A percentile compares a stretch with the other conserved stretches of the same genome.
These are phyloP conservation scores for Sugiyamaella americana DNA, from an alignment of 805 yeast species.

Conservation along the genomic window DNA sequence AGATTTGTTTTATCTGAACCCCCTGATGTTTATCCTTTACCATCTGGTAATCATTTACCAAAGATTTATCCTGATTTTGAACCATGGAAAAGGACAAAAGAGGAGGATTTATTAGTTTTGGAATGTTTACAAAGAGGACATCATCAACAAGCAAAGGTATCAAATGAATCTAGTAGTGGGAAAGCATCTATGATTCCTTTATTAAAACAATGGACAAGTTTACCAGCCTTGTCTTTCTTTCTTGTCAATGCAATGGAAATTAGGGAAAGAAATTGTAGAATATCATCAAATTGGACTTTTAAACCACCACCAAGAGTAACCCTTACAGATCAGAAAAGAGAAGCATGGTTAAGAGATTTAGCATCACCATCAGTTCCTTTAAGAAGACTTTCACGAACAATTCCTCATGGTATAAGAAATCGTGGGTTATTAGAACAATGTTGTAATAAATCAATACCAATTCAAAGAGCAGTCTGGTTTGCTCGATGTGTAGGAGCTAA, in stretches of 20 bases:
- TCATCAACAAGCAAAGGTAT: conserved; percentile 54
- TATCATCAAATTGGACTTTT: conserved; percentile 48
- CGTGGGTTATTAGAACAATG: conserved; percentile 68
- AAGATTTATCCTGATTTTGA: conserved; percentile 58
- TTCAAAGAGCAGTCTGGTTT: conserved; percentile 84
- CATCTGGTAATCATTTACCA: not conserved
- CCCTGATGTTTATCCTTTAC: conserved; percentile 32
- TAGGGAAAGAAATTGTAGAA: conserved; percentile 41
- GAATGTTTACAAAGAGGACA: conserved; percentile 64
- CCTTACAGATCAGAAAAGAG: conserved; percentile 77
- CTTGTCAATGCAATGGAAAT: conserved; percentile 44
- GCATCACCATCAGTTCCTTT: conserved; percentile 64
- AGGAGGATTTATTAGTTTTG: conserved; percentile 50
- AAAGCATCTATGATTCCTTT: conserved; percentile 46
- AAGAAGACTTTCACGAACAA: conserved; percentile 60
- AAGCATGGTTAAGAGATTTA: conserved; percentile 77
- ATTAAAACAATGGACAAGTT: conserved; percentile 34
- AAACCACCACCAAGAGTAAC: conserved; percentile 88
- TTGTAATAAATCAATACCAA: conserved; percentile 59
- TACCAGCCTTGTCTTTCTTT: conserved; percentile 45
- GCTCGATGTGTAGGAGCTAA: conserved; percentile 81
- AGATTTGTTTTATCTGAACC: conserved; percentile 34
- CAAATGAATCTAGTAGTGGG: conserved; percentile 65
- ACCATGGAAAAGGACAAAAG: conserved; percentile 59
- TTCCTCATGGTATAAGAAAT: conserved; percentile 87